phyloP scores from a whole-genome alignment of 177 flowering plant species.

The Vitis hybrid region DNA sequence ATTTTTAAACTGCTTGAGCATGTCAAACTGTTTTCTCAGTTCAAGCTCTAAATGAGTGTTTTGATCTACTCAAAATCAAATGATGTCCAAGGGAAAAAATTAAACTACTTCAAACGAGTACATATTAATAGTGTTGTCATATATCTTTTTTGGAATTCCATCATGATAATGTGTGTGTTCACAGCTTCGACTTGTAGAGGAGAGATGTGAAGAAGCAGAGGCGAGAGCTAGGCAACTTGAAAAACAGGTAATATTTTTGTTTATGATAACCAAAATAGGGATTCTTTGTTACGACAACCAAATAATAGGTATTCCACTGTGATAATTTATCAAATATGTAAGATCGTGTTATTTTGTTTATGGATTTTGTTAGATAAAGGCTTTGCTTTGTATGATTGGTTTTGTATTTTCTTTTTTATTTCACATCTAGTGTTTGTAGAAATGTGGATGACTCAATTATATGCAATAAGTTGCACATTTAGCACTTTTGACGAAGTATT shows the following conservation, averaged over 20 bases:
- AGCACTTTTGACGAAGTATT: too few species aligned
- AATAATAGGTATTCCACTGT: not conserved
- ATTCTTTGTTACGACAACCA: not conserved
- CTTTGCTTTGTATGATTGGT: too few species aligned
- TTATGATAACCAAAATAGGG: not conserved
- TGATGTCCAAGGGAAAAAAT: not conserved
- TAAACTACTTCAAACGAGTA: not conserved
- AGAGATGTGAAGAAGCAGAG: constrained; percentile 80
- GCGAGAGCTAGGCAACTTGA: constrained; percentile 79
- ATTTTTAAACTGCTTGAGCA: not conserved
- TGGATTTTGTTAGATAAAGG: not conserved
- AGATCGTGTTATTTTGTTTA: not conserved
- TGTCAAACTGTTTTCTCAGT: not conserved
- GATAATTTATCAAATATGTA: not conserved
- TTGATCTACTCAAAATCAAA: constrained; percentile 2
- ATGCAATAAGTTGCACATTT: too few species aligned
- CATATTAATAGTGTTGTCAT: constrained; percentile 1
- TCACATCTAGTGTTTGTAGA: not conserved
- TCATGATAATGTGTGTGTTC: constrained; percentile 21
- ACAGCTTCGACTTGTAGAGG: constrained; percentile 89
- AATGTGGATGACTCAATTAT: not conserved
- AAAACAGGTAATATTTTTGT: constrained; percentile 55
- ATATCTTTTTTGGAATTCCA: constrained; percentile 13
- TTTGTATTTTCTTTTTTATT: not conserved
- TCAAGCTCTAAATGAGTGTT: not conserved